Conservation (phyloP, 2,329 filamentous ascomycete species). For the Venturia asperata region DNA sequence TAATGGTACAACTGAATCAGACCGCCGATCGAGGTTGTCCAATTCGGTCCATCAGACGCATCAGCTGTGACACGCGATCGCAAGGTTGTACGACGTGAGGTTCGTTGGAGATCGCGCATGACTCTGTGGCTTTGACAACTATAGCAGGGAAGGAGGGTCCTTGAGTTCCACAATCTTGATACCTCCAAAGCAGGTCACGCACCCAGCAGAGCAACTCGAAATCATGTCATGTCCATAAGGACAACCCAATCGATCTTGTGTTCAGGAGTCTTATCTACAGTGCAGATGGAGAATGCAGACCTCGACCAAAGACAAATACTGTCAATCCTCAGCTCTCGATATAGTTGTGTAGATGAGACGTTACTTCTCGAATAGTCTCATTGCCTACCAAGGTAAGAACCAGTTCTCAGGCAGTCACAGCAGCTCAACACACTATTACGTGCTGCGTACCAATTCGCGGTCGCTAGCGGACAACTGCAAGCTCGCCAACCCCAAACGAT, state of each 20-base stretch:
- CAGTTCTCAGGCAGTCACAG: not conserved
- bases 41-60: not conserved
- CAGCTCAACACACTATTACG: not conserved
- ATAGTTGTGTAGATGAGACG: not conserved
- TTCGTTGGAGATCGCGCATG: not conserved
- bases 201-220: too few relatives aligned
- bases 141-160: not conserved
- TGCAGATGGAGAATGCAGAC: too few relatives aligned
- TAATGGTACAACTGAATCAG: not conserved
- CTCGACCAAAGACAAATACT: too few relatives aligned
- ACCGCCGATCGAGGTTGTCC: not conserved
- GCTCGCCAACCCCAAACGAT: not conserved
- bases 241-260: too few relatives aligned
- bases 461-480: not conserved
- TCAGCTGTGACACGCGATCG: conserved; percentile 3
- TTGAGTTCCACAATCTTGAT: not conserved
- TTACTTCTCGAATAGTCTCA: too few relatives aligned
- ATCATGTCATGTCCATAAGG: too few relatives aligned
- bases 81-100: not conserved
- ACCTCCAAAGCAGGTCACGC: too few relatives aligned
- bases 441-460: not conserved
- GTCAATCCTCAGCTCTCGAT: not conserved
- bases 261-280: too few relatives aligned
- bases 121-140: not conserved
- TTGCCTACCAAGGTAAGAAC: too few relatives aligned